Evolutionary conservation across 306 rosid genomes (phyloP).

Genomic region (Glycine latifolia): DNA sequence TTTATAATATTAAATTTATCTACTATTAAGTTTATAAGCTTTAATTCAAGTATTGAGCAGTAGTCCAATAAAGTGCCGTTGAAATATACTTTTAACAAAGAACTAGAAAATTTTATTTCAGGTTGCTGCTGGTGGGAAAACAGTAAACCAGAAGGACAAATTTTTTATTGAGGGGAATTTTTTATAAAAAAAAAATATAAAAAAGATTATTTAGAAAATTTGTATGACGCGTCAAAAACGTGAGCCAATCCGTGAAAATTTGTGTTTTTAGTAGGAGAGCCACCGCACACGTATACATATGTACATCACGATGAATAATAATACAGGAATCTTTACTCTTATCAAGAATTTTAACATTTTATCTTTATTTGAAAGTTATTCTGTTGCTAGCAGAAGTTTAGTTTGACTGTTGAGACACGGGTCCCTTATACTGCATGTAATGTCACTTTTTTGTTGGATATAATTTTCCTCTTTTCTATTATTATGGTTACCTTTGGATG

Average conservation of each 20-base stretch:
- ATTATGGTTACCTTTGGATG: too few species aligned
- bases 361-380: constrained; percentile 15
- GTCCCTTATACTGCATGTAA: neutral
- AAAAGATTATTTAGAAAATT: neutral
- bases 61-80: too few species aligned
- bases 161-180: neutral
- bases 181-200: too few species aligned
- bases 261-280: neutral
- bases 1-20: too few species aligned
- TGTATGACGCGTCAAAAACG: neutral
- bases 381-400: constrained; percentile 14
- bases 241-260: neutral
- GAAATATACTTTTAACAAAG: too few species aligned
- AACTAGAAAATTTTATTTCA: too few species aligned
- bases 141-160: too few species aligned
- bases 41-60: too few species aligned
- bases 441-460: constrained; percentile 15
- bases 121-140: too few species aligned
- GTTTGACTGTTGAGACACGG: constrained; percentile 38
- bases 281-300: neutral
- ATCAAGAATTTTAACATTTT: neutral
- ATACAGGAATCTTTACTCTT: constrained; percentile 14
- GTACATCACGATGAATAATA: neutral
- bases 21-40: too few species aligned
- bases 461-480: too few species aligned